Evolutionary conservation across 805 yeast species (phyloP).

Genomic region (Ogataea dorogensis): DNA sequence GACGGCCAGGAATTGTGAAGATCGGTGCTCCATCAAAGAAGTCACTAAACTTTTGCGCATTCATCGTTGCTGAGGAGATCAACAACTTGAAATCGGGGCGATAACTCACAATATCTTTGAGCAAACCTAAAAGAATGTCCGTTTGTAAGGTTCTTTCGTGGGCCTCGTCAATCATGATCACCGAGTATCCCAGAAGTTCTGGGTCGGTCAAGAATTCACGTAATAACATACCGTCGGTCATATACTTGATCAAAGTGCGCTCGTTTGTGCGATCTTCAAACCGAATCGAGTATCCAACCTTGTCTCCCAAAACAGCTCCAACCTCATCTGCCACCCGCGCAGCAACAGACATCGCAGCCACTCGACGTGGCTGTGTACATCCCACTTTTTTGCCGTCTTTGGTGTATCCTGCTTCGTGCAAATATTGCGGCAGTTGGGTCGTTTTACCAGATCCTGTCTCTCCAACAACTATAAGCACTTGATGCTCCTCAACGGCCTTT

Average conservation of each 20-base stretch:
- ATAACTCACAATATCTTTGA: conserved; percentile 63
- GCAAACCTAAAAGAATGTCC: conserved; percentile 73
- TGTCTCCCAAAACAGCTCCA: conserved; percentile 72
- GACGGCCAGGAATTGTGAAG: conserved; percentile 85
- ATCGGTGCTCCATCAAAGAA: conserved; percentile 86
- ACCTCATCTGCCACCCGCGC: conserved; percentile 89
- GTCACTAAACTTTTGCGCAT: conserved; percentile 80
- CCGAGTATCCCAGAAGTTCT: conserved; percentile 64
- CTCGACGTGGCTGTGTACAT: conserved; percentile 93
- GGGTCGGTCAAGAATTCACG: conserved; percentile 83
- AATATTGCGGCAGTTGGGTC: conserved; percentile 86
- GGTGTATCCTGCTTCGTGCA: conserved; percentile 80
- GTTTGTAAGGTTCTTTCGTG: conserved; percentile 96
- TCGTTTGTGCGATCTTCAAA: conserved; percentile 76
- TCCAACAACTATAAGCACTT: conserved; percentile 82
- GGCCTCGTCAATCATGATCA: conserved; percentile 93
- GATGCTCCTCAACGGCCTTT: conserved; percentile 57
- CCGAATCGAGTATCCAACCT: conserved; percentile 86
- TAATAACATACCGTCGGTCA: conserved; percentile 94
- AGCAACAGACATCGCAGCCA: conserved; percentile 92
- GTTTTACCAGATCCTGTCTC: conserved; percentile 98
- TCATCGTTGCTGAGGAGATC: conserved; percentile 93
- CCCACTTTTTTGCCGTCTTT: conserved; percentile 57
- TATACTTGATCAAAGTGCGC: conserved; percentile 74
- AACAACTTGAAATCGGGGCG: conserved; percentile 72